Conservation (phyloP, 164 flowering plant species). For the Annona cherimola region DNA sequence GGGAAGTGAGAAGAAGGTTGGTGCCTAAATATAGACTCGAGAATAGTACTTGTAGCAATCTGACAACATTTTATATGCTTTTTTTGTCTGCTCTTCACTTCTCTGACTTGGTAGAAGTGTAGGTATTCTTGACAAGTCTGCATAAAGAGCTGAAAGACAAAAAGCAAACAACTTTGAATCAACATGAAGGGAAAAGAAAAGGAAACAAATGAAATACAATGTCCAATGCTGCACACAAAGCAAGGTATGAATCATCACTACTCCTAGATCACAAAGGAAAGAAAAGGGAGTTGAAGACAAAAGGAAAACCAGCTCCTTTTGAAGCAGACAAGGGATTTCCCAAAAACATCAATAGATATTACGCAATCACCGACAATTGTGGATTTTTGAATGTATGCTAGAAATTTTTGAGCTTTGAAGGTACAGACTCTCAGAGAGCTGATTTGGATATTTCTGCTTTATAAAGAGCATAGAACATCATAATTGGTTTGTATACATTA, state of each 20-base stretch:
- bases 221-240: no score
- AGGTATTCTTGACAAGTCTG: constrained; percentile 63
- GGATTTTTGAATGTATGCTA: no score
- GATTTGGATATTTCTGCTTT: no score
- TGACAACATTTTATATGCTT: constrained; percentile 71
- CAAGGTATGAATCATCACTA: background rate
- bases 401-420: no score
- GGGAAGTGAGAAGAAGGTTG: constrained; percentile 2
- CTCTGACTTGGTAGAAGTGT: constrained; percentile 79
- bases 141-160: constrained; percentile 57
- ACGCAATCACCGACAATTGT: no score
- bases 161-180: constrained; percentile 2
- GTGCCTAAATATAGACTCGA: background rate
- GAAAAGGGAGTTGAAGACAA: background rate
- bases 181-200: background rate
- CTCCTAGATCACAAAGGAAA: background rate
- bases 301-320: background rate
- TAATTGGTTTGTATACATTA: no score
- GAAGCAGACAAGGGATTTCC: background rate
- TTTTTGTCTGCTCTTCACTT: constrained; percentile 71
- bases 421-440: no score
- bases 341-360: background rate
- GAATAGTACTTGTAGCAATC: constrained; percentile 69
- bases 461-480: no score
- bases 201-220: background rate